Evolutionary conservation across 306 rosid genomes (phyloP), one percentile per base, ranked within the genome.

Genomic region (Sophora flavescens): DNA sequence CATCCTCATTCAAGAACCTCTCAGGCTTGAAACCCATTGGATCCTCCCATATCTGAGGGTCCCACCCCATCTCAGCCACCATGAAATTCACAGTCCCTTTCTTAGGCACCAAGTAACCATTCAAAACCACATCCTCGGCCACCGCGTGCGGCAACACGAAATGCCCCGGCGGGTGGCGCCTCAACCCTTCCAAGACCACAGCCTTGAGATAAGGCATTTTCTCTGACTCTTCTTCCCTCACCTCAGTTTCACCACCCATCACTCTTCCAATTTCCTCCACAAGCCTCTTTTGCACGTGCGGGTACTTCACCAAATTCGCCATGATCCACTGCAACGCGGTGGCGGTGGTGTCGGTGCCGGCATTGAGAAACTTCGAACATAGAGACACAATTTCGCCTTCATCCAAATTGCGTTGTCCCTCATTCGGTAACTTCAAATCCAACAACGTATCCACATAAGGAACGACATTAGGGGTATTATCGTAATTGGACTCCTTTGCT

Each of bases 221-320:
- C 22, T 22, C 22, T 22, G 1, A 22, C 22, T 22, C 22, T 22
- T 22, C 78, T 58, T 77, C 82, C 13, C 15, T 65, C 1, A 53
- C 68, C 6, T 38, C 68, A 4, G 5, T 39, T 42, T 61, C 51
- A 1, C 18, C 57, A 12, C 50, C 36, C 33, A 74, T 2, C 7
- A 45, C 16, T 38, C 6, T 32, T 52, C 16, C n/a, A 22, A 83
- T 83, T 8, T 83, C 86, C 60, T 45, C 59, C 7, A 61, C 28
- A 5, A 83, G 32, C 52, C 64, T 78, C 4, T 45, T 2, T 68
- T 74, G 83, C 8, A 74, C 33, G 9, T 74, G 39, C 3, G 17
- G 11, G 26, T 81, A 4, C 17, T 81, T 81, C 70, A 78, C 82
- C 66, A 85, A 13, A 57, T 81, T 85, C 1, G 86, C 86, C 86